Percentiles rank a stretch among this genome's conserved stretches.
Evolutionary conservation across 441 rosid genomes (phyloP).

Genomic region (Kokia cookei): DNA sequence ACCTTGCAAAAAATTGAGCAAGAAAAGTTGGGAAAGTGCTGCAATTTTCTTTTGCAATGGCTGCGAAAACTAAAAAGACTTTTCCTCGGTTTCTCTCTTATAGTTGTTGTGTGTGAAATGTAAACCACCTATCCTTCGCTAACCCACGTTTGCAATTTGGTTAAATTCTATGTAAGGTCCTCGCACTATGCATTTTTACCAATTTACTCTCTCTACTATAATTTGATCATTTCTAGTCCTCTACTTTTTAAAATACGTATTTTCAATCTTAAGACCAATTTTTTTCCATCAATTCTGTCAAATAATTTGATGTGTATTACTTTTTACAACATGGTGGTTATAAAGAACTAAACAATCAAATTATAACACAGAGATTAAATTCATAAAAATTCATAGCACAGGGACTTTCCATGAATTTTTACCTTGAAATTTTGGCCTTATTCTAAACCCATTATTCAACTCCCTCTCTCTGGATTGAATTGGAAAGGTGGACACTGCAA

Average conservation of each 20-base stretch:
- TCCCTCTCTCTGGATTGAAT: neutral
- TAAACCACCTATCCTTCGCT: neutral
- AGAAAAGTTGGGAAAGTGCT: neutral
- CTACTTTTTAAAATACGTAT: too few species aligned
- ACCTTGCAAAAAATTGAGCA: neutral
- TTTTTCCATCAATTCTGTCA: too few species aligned
- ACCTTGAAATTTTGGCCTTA: neutral
- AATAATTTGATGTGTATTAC: too few species aligned
- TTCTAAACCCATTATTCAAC: neutral
- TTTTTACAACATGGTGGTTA: too few species aligned
- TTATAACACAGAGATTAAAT: too few species aligned
- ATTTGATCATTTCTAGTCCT: too few species aligned
- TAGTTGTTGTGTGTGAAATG: neutral
- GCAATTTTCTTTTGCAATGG: neutral
- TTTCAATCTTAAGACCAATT: too few species aligned
- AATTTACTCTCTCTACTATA: too few species aligned
- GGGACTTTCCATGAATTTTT: too few species aligned
- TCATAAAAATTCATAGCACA: too few species aligned
- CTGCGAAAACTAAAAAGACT: neutral
- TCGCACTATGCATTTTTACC: too few species aligned
- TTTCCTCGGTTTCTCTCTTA: neutral
- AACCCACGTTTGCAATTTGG: conserved; percentile 18
- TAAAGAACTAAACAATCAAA: too few species aligned
- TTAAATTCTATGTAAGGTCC: neutral
- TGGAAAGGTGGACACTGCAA: conserved; percentile 9